Evolutionary conservation across 2,329 filamentous ascomycete species (phyloP).

Genomic region (Fusarium aywerte): DNA sequence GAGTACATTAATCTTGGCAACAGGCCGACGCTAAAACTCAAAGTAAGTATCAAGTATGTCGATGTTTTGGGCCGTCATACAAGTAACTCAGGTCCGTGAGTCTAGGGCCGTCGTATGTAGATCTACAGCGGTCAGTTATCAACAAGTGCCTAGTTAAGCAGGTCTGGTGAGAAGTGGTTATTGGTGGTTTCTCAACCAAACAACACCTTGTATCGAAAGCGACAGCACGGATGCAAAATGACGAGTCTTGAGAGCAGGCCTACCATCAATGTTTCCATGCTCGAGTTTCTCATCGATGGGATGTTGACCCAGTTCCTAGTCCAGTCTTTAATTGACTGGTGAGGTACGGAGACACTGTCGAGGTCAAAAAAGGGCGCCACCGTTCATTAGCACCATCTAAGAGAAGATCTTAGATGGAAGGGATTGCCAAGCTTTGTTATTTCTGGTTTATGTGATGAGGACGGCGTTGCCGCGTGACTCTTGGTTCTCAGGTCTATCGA

Average conservation of each 20-base stretch:
- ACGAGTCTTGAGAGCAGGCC: slow-evolving; percentile 16
- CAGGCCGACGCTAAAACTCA: neutral
- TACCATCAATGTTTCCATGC: slow-evolving; percentile 5
- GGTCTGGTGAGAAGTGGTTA: neutral
- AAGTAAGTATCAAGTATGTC: slow-evolving; percentile 30
- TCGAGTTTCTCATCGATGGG: slow-evolving; percentile 8
- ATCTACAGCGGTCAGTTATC: slow-evolving; percentile 8
- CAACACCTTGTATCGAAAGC: slow-evolving; percentile 4
- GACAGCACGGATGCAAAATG: slow-evolving; percentile 15
- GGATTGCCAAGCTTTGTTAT: slow-evolving; percentile 26
- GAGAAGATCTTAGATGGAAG: slow-evolving; percentile 1
- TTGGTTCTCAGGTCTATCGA: neutral
- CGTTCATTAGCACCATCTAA: neutral
- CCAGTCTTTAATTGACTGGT: slow-evolving; percentile 7
- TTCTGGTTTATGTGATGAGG: neutral
- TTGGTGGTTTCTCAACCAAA: slow-evolving; percentile 29
- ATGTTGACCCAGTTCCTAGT: slow-evolving; percentile 3
- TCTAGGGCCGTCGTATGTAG: slow-evolving; percentile 2
- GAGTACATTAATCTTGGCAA: slow-evolving; percentile 6
- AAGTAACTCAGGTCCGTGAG: slow-evolving; percentile 11
- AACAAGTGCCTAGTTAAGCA: neutral
- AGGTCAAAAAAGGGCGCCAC: neutral
- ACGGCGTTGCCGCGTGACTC: neutral
- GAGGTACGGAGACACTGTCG: neutral
- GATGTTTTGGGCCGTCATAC: slow-evolving; percentile 15